Percentiles rank a stretch among this genome's conserved stretches.
Evolutionary conservation across 495 filamentous ascomycete genomes (phyloP).

Genomic region (Neurospora discreta): DNA sequence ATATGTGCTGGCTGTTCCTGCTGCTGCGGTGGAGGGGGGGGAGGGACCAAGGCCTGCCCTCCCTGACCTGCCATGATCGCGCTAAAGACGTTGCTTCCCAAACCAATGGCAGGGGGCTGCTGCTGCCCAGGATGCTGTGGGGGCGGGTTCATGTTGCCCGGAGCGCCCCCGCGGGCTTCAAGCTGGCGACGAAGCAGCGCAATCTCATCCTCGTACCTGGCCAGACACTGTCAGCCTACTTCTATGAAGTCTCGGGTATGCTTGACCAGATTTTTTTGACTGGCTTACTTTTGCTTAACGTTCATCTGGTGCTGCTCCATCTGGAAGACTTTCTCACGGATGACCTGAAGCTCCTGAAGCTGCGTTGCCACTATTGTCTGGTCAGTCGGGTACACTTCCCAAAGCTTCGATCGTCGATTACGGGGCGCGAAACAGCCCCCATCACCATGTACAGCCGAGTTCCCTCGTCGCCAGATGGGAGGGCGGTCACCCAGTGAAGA

Average conservation of each 20-base stretch:
- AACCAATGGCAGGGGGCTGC: conserved; percentile 61
- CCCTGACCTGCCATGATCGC: conserved; percentile 90
- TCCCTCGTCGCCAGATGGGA: not conserved
- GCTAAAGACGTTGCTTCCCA: conserved; percentile 85
- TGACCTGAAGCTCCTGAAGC: conserved; percentile 84
- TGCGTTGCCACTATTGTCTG: conserved; percentile 59
- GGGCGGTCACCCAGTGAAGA: not conserved
- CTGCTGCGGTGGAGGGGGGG: conserved; percentile 60
- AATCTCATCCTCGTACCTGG: conserved; percentile 90
- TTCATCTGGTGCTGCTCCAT: conserved; percentile 77
- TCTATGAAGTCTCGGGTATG: too few species aligned
- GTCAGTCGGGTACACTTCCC: not conserved
- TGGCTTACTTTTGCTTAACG: conserved; percentile 78
- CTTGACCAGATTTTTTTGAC: not conserved
- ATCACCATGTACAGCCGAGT: not conserved
- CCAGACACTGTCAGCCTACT: conserved; percentile 1
- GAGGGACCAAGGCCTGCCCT: conserved; percentile 75
- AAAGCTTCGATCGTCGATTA: not conserved
- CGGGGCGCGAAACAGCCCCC: not conserved
- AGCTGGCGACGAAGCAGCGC: conserved; percentile 75
- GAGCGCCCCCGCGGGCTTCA: conserved; percentile 60
- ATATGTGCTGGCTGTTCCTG: conserved; percentile 45
- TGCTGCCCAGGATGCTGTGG: conserved; percentile 69
- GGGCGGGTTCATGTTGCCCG: conserved; percentile 50
- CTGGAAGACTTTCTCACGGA: conserved; percentile 80